phyloP scores from a whole-genome alignment of 2,329 filamentous ascomycete genomes.

The Mollisia scopiformis region DNA sequence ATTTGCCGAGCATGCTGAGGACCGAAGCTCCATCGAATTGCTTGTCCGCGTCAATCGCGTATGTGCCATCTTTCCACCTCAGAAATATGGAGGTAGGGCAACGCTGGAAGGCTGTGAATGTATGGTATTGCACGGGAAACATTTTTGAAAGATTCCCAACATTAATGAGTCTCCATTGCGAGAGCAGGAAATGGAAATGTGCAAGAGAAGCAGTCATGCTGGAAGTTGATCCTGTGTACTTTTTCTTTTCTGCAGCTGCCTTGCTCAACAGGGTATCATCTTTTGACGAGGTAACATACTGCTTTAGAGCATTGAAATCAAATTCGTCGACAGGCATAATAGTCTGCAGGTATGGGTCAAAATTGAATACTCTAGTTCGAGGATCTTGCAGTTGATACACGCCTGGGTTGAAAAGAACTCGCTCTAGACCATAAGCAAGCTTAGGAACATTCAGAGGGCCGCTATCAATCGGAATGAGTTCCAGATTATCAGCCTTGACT shows the following conservation, averaged over 20 bases:
- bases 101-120: conserved; percentile 73
- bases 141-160: conserved; percentile 65
- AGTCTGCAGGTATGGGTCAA: conserved; percentile 88
- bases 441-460: conserved; percentile 34
- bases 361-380: conserved; percentile 88
- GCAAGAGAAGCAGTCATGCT: conserved; percentile 89
- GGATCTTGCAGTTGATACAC: conserved; percentile 92
- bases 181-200: conserved; percentile 93
- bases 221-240: conserved; percentile 93
- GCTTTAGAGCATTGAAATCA: conserved; percentile 83
- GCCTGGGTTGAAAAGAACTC: conserved; percentile 91
- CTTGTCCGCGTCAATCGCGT: conserved; percentile 96
- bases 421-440: conserved; percentile 38
- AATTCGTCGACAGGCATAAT: conserved; percentile 96
- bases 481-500: conserved; percentile 29
- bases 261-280: conserved; percentile 73
- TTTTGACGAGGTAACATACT: conserved; percentile 90
- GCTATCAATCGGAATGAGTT: conserved; percentile 32
- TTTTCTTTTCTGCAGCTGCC: conserved; percentile 68
- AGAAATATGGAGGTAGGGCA: conserved; percentile 82
- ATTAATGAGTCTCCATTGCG: conserved; percentile 77
- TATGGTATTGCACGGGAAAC: conserved; percentile 63
- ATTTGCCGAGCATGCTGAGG: conserved; percentile 89
- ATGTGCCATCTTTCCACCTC: conserved; percentile 79
- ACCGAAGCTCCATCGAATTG: conserved; percentile 84